Evolutionary conservation across 148 eudicot genomes (phyloP), one percentile per base, ranked within the genome.

Genomic region (Gaultheria prostrata): DNA sequence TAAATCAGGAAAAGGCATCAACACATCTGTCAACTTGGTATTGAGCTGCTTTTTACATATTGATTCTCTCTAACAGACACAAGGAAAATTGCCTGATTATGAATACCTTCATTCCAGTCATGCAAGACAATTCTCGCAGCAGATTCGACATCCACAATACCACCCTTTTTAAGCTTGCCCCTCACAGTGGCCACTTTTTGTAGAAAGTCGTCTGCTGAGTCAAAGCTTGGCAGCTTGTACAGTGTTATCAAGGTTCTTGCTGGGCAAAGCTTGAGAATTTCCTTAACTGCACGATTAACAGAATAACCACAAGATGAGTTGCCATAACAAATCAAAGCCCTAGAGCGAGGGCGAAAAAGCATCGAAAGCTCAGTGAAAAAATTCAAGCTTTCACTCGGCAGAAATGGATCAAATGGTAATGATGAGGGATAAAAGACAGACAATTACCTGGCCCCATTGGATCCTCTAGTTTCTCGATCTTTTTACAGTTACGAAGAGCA

Each of bases 41-140:
- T 33, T 53, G 26, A 49, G 18, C 13, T 18, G 9, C 51, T 26
- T 35, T 35, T 17, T n/a, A 51, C 50, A 33, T 28, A 63, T 76
- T 20, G 32, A 24, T 13, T 28, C 61, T 26, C 45, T 39, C n/a
- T 24, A 20, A 48, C 11, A 39, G 43, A 51, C 7, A 10, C 6
- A 77, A 30, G 6, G 43, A 45, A 50, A 59, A 74, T 26, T 24
- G 69, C 20, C 21, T 71, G 59, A 20, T 75, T 21, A 24, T 53
- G 59, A 88, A 74, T 87, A 97, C 99, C 98, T 86, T 92, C 96
- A 83, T 97, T 97, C 99, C 99, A 97, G 84, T 97, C 99, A 73
- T 88, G 96, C 88, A 97, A 86, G 73, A 95, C 90, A 18, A 97
- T 93, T 88, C 95, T 95, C 80, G 98, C 99, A 86, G 97, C 90